These are phyloP conservation scores for Suhomyces xylopsoci DNA, from an alignment of 805 yeast genomes.

Conservation along the genomic window DNA sequence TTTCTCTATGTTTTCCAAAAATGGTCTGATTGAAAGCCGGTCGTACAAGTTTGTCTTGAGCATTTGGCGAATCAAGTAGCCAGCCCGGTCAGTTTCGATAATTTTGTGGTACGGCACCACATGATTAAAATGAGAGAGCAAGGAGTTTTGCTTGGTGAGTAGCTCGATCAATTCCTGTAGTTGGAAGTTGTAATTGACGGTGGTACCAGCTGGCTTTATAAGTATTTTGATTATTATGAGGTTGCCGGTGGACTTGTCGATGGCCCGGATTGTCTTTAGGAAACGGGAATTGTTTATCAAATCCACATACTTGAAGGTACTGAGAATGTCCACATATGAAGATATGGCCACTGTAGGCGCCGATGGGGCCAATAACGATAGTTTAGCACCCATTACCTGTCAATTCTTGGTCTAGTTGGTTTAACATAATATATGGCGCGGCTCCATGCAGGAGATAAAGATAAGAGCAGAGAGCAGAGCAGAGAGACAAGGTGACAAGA, in stretches of 20 bases:
- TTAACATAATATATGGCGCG: not conserved
- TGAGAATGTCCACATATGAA: constrained; percentile 80
- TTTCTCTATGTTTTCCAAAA: constrained; percentile 75
- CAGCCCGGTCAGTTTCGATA: constrained; percentile 88
- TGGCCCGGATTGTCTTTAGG: constrained; percentile 78
- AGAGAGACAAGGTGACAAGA: not conserved
- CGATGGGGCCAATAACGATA: constrained; percentile 83
- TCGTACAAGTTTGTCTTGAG: constrained; percentile 81
- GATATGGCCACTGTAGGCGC: constrained; percentile 90
- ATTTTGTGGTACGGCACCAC: constrained; percentile 70
- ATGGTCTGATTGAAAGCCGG: constrained; percentile 81
- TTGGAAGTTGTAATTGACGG: constrained; percentile 16
- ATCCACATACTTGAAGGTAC: constrained; percentile 69
- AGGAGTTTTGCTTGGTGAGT: constrained; percentile 33
- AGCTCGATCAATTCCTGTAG: constrained; percentile 24
- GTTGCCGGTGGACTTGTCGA: constrained; percentile 63
- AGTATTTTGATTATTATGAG: constrained; percentile 72
- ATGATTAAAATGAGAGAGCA: constrained; percentile 51
- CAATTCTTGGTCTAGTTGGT: not conserved
- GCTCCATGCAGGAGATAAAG: not conserved
- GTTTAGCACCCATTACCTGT: constrained; percentile 72
- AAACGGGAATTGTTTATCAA: constrained; percentile 80
- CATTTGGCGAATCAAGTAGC: constrained; percentile 81
- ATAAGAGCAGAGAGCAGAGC: not conserved
- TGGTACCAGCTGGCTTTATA: constrained; percentile 60